A percentile compares a stretch with the other conserved stretches of the same genome.
Evolutionary conservation across 208 protist species (phyloP).

Genomic region (Plasmodiophora brassicae): DNA sequence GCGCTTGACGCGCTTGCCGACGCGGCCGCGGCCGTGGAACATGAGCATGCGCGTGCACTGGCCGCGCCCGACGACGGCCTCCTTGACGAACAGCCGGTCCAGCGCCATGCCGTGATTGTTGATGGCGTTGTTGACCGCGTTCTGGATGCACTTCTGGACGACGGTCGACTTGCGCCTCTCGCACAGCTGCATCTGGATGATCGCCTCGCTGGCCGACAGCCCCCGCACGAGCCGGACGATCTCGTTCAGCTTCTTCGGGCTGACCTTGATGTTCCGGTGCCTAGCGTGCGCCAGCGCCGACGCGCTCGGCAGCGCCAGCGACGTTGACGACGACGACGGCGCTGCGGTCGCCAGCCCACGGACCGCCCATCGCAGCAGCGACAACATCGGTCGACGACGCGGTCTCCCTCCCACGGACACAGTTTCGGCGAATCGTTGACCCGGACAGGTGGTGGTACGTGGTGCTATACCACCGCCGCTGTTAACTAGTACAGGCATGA

Average conservation of each 20-base stretch:
- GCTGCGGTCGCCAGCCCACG: no score
- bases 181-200: neutral
- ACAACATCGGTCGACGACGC: no score
- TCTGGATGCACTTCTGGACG: constrained; percentile 21
- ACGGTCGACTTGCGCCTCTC: neutral
- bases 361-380: no score
- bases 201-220: neutral
- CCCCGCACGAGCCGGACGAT: neutral
- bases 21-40: neutral
- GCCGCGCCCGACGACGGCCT: neutral
- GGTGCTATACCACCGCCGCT: no score
- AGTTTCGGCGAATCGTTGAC: no score
- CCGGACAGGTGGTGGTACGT: no score
- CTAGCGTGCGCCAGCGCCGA: neutral
- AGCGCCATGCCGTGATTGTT: neutral
- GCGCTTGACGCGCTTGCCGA: neutral
- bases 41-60: neutral
- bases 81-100: constrained; percentile 6
- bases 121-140: constrained; percentile 19
- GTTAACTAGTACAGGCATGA: no score
- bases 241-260: constrained; percentile 29
- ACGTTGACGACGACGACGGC: no score
- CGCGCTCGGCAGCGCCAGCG: no score
- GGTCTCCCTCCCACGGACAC: no score
- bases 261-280: constrained; percentile 7